Evolutionary conservation across 192 early-diverging fungal genomes (phyloP).

Genomic region (Chytriomyces confervae): DNA sequence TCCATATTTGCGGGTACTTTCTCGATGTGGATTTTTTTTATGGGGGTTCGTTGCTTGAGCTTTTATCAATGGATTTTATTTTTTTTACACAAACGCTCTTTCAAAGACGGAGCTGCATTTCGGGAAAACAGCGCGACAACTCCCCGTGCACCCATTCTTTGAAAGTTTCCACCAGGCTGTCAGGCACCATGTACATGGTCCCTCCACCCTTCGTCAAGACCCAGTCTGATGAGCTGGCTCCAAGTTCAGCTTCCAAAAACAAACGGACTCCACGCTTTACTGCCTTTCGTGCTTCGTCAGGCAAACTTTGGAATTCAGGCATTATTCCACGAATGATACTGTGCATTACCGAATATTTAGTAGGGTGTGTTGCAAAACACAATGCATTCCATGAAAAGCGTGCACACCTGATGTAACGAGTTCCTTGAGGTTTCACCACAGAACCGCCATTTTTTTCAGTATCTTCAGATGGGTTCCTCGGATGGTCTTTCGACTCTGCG

Average conservation of each 20-base stretch:
- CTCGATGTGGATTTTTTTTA: no score
- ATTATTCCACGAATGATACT: constrained; percentile 30
- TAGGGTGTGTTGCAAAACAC: no score
- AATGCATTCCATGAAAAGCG: neutral
- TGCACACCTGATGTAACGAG: neutral
- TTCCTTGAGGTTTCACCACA: neutral
- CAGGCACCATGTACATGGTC: constrained; percentile 25
- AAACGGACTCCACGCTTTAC: constrained; percentile 28
- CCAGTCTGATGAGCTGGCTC: constrained; percentile 3
- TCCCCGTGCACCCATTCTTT: constrained; percentile 22
- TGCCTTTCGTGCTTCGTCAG: constrained; percentile 26
- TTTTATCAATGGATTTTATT: no score
- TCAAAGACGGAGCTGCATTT: neutral
- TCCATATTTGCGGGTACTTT: no score
- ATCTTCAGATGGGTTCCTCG: no score
- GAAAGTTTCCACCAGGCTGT: constrained; percentile 6
- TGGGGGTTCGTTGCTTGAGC: no score
- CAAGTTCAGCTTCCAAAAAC: constrained; percentile 23
- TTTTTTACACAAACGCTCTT: no score
- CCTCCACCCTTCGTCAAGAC: constrained; percentile 1
- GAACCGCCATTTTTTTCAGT: no score
- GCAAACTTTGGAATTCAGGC: constrained; percentile 20
- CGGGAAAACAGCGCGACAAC: constrained; percentile 22
- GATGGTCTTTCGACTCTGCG: neutral
- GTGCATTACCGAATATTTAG: neutral